phyloP scores from a whole-genome alignment of 2,329 filamentous ascomycete genomes.

The Botryotinia calthae region DNA sequence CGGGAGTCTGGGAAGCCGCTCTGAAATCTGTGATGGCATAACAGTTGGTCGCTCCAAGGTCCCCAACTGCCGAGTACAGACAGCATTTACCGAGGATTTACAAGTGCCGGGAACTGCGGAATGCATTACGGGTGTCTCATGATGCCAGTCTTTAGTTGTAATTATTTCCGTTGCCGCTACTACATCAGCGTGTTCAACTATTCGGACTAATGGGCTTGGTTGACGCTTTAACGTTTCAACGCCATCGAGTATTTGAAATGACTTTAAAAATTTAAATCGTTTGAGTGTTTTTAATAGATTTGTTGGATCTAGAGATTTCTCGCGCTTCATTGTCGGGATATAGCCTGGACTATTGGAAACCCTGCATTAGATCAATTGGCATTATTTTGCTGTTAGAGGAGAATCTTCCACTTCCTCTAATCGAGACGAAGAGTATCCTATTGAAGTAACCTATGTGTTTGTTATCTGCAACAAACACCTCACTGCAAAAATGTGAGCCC shows the following conservation, averaged over 20 bases:
- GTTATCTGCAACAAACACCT: not conserved
- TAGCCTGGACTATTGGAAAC: not conserved
- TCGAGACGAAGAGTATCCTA: not conserved
- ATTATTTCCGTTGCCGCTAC: not conserved
- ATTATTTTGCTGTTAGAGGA: not conserved
- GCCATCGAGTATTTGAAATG: not conserved
- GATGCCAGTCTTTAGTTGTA: not conserved
- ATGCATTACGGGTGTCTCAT: not conserved
- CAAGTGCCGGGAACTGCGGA: not conserved
- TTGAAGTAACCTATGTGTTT: not conserved
- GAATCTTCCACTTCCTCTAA: not conserved
- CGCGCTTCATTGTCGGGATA: not conserved
- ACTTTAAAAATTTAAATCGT: not conserved
- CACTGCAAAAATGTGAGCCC: not conserved
- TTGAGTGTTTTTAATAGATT: not conserved
- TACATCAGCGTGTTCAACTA: not conserved
- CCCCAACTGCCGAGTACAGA: not conserved
- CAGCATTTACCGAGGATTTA: not conserved
- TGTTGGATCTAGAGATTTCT: not conserved
- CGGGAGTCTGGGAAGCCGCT: not conserved
- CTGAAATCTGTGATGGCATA: not conserved
- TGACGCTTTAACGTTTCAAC: not conserved
- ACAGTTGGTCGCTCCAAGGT: not conserved
- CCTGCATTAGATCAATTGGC: not conserved
- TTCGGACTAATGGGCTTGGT: not conserved